phyloP scores from a whole-genome alignment of 169 alveolate genomes.

The Plasmodium coatneyi region DNA sequence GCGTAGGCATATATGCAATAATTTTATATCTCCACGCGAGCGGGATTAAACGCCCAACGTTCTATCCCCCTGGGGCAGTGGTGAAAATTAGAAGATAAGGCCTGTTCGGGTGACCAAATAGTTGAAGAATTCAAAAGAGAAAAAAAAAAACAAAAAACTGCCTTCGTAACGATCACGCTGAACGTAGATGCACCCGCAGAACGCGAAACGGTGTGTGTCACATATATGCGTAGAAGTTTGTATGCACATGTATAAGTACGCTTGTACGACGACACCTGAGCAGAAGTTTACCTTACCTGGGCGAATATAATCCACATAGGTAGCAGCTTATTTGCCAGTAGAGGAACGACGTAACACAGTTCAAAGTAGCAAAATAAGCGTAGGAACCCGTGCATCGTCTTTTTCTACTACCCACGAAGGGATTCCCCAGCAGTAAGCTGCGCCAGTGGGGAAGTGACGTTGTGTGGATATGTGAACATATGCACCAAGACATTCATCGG shows the following conservation, averaged over 20 bases:
- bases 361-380: neutral
- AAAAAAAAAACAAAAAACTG: neutral
- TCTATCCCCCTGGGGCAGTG: neutral
- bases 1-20: neutral
- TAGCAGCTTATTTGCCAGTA: neutral
- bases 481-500: neutral
- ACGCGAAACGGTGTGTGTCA: neutral
- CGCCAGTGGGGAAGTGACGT: neutral
- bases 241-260: neutral
- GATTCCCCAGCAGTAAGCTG: neutral
- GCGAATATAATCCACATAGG: neutral
- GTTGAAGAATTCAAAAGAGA: neutral
- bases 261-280: neutral
- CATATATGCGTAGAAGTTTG: neutral
- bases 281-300: neutral
- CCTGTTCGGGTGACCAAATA: neutral
- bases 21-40: neutral
- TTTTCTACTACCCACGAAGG: neutral
- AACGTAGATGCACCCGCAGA: neutral
- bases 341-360: neutral
- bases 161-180: neutral
- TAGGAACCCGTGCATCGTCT: neutral
- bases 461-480: neutral
- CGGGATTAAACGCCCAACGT: neutral
- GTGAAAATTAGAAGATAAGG: neutral